phyloP scores from a whole-genome alignment of 2,329 filamentous ascomycete genomes.

The Cercospora sp. region DNA sequence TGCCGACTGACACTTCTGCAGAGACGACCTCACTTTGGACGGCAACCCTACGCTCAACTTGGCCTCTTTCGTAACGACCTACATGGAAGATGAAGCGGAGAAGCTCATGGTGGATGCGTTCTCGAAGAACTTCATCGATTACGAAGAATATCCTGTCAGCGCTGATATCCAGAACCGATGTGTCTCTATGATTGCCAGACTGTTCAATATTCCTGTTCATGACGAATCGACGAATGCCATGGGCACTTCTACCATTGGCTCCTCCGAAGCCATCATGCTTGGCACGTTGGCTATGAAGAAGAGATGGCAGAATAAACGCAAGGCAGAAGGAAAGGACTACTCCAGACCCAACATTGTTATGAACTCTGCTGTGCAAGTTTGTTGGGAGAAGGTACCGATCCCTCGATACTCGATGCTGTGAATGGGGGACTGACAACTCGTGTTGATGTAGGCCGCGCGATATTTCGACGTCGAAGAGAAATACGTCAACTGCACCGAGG shows the following conservation, averaged over 20 bases:
- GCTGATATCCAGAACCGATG: slow-evolving; percentile 78
- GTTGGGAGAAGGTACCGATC: slow-evolving; percentile 79
- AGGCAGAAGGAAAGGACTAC: slow-evolving; percentile 76
- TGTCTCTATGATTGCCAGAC: slow-evolving; percentile 70
- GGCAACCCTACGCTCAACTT: slow-evolving; percentile 56
- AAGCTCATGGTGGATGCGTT: slow-evolving; percentile 92
- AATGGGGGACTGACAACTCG: neutral
- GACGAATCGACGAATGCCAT: slow-evolving; percentile 64
- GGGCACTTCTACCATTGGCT: slow-evolving; percentile 85
- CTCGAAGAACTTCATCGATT: slow-evolving; percentile 80
- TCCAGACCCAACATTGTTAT: slow-evolving; percentile 90
- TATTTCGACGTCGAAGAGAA: slow-evolving; percentile 81
- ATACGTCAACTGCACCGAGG: slow-evolving; percentile 64
- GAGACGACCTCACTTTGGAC: slow-evolving; percentile 1
- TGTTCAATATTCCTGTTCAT: slow-evolving; percentile 75
- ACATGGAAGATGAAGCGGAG: slow-evolving; percentile 96
- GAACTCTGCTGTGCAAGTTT: slow-evolving; percentile 94
- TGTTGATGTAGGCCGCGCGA: slow-evolving; percentile 28
- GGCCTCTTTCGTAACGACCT: slow-evolving; percentile 92
- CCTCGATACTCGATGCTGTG: neutral
- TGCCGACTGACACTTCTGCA: neutral
- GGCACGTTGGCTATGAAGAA: slow-evolving; percentile 90
- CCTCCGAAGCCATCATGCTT: slow-evolving; percentile 85
- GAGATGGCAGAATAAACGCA: slow-evolving; percentile 84
- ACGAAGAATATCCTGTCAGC: slow-evolving; percentile 54